Evolutionary conservation across 495 filamentous ascomycete genomes (phyloP).

Genomic region (Bombardia bombarda): DNA sequence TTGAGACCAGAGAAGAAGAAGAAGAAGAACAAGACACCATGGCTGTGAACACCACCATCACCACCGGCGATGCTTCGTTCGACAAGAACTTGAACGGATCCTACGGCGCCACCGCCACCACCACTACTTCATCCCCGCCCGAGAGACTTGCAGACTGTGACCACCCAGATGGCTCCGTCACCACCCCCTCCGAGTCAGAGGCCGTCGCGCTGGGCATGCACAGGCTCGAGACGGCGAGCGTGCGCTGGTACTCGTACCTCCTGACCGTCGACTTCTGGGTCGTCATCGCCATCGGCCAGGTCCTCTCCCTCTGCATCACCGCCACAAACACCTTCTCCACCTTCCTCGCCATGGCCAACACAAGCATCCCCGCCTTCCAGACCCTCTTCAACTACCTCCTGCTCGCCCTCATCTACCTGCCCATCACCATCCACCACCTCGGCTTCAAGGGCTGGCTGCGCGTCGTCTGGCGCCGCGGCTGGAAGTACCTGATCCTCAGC

Average conservation of each 20-base stretch:
- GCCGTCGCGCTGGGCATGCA: conserved; percentile 29
- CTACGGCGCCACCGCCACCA: conserved; percentile 7
- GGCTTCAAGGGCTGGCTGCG: conserved; percentile 62
- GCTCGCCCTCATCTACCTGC: conserved; percentile 74
- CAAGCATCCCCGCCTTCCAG: conserved; percentile 94
- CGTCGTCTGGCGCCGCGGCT: conserved; percentile 62
- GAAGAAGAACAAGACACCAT: background rate
- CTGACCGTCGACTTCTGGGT: conserved; percentile 81
- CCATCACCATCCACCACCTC: conserved; percentile 73
- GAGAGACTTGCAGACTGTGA: background rate
- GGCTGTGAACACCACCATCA: conserved; percentile 5
- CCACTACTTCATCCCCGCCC: too few relatives aligned
- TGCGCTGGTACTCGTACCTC: conserved; percentile 71
- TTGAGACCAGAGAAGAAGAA: too few relatives aligned
- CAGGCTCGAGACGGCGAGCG: conserved; percentile 37
- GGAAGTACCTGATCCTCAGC: conserved; percentile 89
- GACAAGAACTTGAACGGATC: conserved; percentile 13
- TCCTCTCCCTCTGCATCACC: conserved; percentile 81
- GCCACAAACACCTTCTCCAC: conserved; percentile 80
- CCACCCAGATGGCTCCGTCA: conserved; percentile 3
- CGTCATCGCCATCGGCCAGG: conserved; percentile 73
- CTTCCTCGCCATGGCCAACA: conserved; percentile 58
- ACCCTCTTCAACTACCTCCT: conserved; percentile 89
- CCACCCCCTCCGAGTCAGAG: conserved; percentile 18
- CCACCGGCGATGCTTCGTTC: background rate